A percentile compares a stretch with the other conserved stretches of the same genome.
phyloP scores from a whole-genome alignment of 306 rosid species.

The Bauhinia variegata region DNA sequence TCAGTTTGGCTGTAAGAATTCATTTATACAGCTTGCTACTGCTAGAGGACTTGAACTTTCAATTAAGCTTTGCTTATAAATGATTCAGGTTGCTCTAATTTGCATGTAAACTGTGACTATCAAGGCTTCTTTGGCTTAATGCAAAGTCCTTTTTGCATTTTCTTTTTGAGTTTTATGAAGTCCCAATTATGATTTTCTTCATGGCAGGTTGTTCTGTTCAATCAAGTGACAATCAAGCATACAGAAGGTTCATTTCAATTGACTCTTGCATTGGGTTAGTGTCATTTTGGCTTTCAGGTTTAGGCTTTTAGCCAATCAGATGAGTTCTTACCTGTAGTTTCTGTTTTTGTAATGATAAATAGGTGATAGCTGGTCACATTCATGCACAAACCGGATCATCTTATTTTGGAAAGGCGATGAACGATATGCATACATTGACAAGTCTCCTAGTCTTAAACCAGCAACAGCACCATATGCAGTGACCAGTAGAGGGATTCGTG shows the following conservation, averaged over 20 bases:
- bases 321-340: conserved; percentile 1
- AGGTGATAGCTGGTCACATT: conserved; percentile 99
- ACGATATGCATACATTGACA: conserved; percentile 71
- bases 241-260: conserved; percentile 86
- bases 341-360: conserved; percentile 39
- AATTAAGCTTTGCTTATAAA: conserved; percentile 9
- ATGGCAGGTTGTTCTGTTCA: conserved; percentile 83
- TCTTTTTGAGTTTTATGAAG: conserved; percentile 1
- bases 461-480: conserved; percentile 81
- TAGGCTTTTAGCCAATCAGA: conserved; percentile 4
- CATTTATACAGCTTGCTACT: conserved; percentile 30
- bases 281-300: conserved; percentile 33
- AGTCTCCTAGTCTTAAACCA: conserved; percentile 71
- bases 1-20: conserved; percentile 71
- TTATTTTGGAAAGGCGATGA: conserved; percentile 80
- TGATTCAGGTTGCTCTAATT: neutral
- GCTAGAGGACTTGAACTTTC: conserved; percentile 4
- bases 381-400: conserved; percentile 82
- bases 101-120: neutral
- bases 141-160: neutral
- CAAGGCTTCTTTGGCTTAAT: neutral
- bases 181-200: conserved; percentile 8
- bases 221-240: conserved; percentile 82
- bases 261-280: conserved; percentile 84
- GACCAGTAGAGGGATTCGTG: conserved; percentile 66